Evolutionary conservation across 2,329 filamentous ascomycete genomes (phyloP).

Genomic region (Diaporthe sp.): DNA sequence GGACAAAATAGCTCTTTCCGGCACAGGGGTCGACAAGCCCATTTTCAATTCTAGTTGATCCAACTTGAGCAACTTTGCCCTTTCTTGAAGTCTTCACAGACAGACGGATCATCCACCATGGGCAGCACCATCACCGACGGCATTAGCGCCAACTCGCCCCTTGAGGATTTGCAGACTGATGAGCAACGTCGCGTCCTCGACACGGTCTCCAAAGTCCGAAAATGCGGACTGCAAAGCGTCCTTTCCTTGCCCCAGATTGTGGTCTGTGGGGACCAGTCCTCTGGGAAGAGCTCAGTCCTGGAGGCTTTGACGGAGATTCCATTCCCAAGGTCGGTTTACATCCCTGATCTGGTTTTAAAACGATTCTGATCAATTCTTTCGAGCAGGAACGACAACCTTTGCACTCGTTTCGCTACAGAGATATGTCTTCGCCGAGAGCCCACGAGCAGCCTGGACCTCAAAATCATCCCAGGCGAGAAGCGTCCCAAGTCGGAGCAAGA

Average conservation of each 20-base stretch:
- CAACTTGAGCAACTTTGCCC: not conserved
- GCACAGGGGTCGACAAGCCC: too few relatives aligned
- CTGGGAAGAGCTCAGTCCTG: constrained; percentile 25
- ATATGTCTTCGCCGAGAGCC: constrained; percentile 25
- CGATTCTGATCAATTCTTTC: not conserved
- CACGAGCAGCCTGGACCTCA: not conserved
- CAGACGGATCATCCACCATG: not conserved
- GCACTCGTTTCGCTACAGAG: constrained; percentile 28
- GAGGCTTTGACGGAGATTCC: constrained; percentile 28
- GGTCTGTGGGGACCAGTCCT: constrained; percentile 28
- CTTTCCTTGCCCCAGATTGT: constrained; percentile 15
- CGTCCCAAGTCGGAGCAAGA: not conserved
- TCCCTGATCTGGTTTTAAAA: not conserved
- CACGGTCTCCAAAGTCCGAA: constrained; percentile 12
- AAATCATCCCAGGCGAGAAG: not conserved
- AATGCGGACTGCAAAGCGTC: not conserved
- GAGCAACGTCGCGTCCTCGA: constrained; percentile 26
- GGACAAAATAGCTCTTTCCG: not conserved
- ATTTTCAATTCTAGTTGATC: not conserved
- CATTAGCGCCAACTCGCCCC: not conserved
- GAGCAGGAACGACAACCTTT: constrained; percentile 17
- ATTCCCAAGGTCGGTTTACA: not conserved
- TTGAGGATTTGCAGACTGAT: constrained; percentile 21
- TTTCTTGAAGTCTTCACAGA: not conserved
- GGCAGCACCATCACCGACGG: too few relatives aligned